Evolutionary conservation across 1,284 basidiomycete genomes (phyloP).

Genomic region (Rhodotorula sp.): DNA sequence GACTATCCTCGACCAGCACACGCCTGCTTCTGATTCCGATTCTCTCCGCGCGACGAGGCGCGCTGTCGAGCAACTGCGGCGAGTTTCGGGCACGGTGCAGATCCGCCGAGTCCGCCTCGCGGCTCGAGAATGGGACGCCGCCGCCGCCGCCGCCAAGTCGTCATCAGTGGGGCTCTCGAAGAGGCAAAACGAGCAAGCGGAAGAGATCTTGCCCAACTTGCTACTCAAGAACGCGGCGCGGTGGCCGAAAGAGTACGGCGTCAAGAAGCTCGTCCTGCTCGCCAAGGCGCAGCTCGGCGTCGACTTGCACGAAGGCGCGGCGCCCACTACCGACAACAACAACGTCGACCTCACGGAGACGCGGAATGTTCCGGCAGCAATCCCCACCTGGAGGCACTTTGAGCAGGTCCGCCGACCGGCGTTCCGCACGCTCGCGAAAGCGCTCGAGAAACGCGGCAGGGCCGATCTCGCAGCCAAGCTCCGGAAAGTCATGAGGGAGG

Average conservation of each 20-base stretch:
- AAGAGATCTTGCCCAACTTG: slow-evolving; percentile 5
- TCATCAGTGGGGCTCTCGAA: not conserved
- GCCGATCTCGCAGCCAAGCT: not conserved
- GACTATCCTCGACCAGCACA: not conserved
- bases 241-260: slow-evolving; percentile 7
- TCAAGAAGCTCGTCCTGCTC: slow-evolving; percentile 1
- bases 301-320: slow-evolving; percentile 3
- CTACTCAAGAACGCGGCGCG: slow-evolving; percentile 10
- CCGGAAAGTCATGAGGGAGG: not conserved
- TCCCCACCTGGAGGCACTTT: not conserved
- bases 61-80: not conserved
- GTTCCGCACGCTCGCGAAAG: slow-evolving; percentile 5
- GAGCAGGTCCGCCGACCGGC: slow-evolving; percentile 1
- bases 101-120: slow-evolving; percentile 1
- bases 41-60: not conserved
- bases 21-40: not conserved
- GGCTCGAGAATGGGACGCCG: not conserved
- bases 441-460: slow-evolving; percentile 8
- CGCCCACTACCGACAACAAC: not conserved
- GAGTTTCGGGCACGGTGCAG: slow-evolving; percentile 10
- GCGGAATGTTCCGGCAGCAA: not conserved
- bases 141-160: not conserved
- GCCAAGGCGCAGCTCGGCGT: slow-evolving; percentile 8
- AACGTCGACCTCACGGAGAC: not conserved
- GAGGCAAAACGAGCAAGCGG: no score